Conservation (phyloP, 2,329 filamentous ascomycete genomes). For the Penicillium sp. region DNA sequence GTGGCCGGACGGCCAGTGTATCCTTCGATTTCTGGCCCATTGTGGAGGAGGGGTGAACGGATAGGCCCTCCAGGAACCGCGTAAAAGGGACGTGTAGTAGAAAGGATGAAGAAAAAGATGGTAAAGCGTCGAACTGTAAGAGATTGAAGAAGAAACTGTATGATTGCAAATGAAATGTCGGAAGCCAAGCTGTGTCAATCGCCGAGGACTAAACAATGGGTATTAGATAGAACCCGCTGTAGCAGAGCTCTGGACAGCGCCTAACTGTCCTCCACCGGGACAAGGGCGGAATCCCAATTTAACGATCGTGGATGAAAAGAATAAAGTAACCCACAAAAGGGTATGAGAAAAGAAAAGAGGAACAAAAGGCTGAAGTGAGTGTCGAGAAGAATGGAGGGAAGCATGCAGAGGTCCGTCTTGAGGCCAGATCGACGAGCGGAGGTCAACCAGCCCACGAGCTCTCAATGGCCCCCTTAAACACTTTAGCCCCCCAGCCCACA, state of each 20-base stretch:
- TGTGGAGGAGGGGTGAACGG: background rate
- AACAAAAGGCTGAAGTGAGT: conserved; percentile 16
- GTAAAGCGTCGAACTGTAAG: background rate
- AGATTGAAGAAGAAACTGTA: background rate
- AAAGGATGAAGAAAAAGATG: conserved; percentile 1
- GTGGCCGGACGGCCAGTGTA: conserved; percentile 33
- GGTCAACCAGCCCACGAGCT: conserved; percentile 7
- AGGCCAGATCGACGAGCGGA: conserved; percentile 33
- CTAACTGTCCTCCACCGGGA: conserved; percentile 10
- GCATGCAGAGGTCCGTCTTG: conserved; percentile 22
- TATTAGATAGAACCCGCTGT: conserved; percentile 11
- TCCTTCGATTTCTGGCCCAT: conserved; percentile 32
- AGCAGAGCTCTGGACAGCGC: conserved; percentile 16
- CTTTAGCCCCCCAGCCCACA: conserved; percentile 8
- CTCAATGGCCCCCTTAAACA: conserved; percentile 13
- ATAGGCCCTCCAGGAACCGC: conserved; percentile 1
- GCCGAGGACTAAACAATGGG: conserved; percentile 4
- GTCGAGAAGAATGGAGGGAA: conserved; percentile 26
- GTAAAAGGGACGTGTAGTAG: conserved; percentile 7
- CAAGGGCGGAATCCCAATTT: conserved; percentile 14
- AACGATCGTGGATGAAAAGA: conserved; percentile 34
- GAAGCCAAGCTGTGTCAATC: background rate
- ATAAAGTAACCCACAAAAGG: conserved; percentile 33
- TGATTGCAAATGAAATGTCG: conserved; percentile 1
- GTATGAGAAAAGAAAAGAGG: conserved; percentile 13